phyloP scores from a whole-genome alignment of 768 basidiomycete species.

The Collybia nuda region DNA sequence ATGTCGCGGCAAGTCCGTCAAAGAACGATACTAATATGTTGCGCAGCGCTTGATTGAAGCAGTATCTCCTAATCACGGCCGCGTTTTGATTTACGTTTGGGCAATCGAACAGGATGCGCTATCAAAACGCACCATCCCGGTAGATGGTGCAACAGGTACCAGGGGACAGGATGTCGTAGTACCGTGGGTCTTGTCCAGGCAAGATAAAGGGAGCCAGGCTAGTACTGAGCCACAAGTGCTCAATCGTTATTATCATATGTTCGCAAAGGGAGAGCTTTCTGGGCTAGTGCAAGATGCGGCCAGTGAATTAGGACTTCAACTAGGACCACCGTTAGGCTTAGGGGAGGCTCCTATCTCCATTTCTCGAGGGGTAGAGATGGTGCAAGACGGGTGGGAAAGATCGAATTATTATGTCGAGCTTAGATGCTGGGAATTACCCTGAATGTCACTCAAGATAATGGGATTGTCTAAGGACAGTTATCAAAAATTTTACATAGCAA shows the following conservation, averaged over 20 bases:
- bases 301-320: slow-evolving; percentile 46
- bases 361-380: slow-evolving; percentile 59
- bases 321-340: slow-evolving; percentile 34
- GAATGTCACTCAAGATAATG: slow-evolving; percentile 4
- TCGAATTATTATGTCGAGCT: slow-evolving; percentile 88
- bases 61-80: slow-evolving; percentile 69
- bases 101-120: slow-evolving; percentile 88
- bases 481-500: slow-evolving; percentile 15
- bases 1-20: slow-evolving; percentile 8
- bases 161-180: slow-evolving; percentile 85
- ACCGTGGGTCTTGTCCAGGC: slow-evolving; percentile 74
- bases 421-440: slow-evolving; percentile 49
- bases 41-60: slow-evolving; percentile 59
- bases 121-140: slow-evolving; percentile 70
- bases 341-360: slow-evolving; percentile 9
- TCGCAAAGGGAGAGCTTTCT: slow-evolving; percentile 75
- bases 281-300: slow-evolving; percentile 66
- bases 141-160: slow-evolving; percentile 18
- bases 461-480: neutral
- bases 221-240: slow-evolving; percentile 46
- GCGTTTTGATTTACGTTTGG: slow-evolving; percentile 94
- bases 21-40: neutral
- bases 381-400: slow-evolving; percentile 81
- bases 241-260: slow-evolving; percentile 97
- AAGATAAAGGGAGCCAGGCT: slow-evolving; percentile 16